Percentiles rank a stretch among this genome's conserved stretches.
Conservation (phyloP, 225 moss, liverwort and hornwort genomes). For the Pseudoscleropodium purum region DNA sequence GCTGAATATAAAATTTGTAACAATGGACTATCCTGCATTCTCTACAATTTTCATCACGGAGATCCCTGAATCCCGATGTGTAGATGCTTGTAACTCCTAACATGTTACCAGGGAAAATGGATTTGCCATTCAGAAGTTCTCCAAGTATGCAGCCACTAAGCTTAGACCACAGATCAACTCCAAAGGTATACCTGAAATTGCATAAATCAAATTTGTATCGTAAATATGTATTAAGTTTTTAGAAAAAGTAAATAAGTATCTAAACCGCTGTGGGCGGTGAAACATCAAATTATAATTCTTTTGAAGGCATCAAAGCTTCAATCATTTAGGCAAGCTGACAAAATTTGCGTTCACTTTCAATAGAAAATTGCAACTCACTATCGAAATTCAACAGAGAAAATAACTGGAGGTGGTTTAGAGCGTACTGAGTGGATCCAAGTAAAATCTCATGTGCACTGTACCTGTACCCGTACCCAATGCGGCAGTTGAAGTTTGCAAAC, state of each 20-base stretch:
- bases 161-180: slow-evolving; percentile 99
- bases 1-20: background rate
- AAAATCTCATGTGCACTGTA: slow-evolving; percentile 92
- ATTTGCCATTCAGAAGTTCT: slow-evolving; percentile 78
- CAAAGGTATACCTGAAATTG: slow-evolving; percentile 68
- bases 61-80: background rate
- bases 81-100: background rate
- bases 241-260: background rate
- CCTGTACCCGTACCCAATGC: too few species aligned
- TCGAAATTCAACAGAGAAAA: background rate
- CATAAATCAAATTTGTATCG: background rate
- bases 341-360: background rate
- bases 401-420: background rate
- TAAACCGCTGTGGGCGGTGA: background rate
- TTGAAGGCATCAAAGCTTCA: background rate
- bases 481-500: background rate
- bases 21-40: background rate
- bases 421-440: slow-evolving; percentile 71
- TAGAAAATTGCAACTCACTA: background rate
- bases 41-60: background rate
- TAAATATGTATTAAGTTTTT: background rate
- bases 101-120: slow-evolving; percentile 65
- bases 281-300: background rate
- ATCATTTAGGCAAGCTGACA: background rate
- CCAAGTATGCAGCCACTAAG: slow-evolving; percentile 91